Conservation (phyloP, 805 yeast species). For the Candida coleopterorum region DNA sequence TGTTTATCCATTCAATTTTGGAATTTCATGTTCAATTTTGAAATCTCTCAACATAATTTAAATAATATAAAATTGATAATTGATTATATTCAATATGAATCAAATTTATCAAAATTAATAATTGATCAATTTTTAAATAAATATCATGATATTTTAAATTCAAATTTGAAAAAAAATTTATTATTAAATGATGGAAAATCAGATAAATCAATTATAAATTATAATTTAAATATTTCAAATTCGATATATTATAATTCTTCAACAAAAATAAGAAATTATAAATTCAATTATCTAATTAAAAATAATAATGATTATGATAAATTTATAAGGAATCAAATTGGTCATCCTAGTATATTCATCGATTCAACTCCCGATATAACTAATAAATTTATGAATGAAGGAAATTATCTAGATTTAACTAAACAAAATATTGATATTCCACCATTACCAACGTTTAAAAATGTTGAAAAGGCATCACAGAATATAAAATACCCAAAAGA, state of each 20-base stretch:
- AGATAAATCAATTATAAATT: constrained; percentile 12
- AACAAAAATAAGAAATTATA: constrained; percentile 19
- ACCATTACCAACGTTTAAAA: constrained; percentile 52
- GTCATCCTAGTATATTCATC: constrained; percentile 31
- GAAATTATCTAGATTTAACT: constrained; percentile 18
- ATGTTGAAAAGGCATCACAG: constrained; percentile 56
- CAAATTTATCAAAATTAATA: constrained; percentile 44
- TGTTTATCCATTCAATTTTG: constrained; percentile 47
- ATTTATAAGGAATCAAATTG: constrained; percentile 18
- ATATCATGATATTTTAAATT: constrained; percentile 15
- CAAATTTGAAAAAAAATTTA: constrained; percentile 11
- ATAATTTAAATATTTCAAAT: constrained; percentile 21
- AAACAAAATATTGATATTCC: constrained; percentile 19
- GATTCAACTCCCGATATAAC: constrained; percentile 33
- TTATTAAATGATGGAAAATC: constrained; percentile 7
- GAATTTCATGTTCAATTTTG: constrained; percentile 53
- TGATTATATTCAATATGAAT: constrained; percentile 38
- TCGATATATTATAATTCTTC: constrained; percentile 23
- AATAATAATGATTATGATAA: constrained; percentile 14
- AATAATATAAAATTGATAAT: constrained; percentile 43
- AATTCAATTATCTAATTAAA: constrained; percentile 15
- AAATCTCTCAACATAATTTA: constrained; percentile 38
- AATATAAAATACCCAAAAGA: constrained; percentile 38
- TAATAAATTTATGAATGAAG: constrained; percentile 17
- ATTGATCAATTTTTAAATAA: constrained; percentile 34